Evolutionary conservation across 2,329 filamentous ascomycete genomes (phyloP), one percentile per base, ranked within the genome.

Genomic region (Aspergillus vadensis): DNA sequence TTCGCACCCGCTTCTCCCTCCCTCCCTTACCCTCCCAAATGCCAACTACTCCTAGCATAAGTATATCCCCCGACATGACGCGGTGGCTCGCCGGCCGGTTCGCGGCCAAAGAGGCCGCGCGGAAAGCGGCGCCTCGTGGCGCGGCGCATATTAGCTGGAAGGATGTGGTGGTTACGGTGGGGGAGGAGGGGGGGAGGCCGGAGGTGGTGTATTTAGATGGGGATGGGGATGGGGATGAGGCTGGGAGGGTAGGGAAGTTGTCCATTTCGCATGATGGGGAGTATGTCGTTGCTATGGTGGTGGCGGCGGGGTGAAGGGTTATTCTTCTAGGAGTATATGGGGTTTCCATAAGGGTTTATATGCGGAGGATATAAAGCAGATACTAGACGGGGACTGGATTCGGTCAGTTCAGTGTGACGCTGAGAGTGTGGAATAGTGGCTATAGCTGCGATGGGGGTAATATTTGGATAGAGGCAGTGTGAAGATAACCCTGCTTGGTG

Each of bases 191-290:
- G 54, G 71, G 71, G 1, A 68, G 71, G 55, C 77, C 76, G 56
- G 75, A 78, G 64, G 70, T 79, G 51, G 67, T 79, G 6, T 78
- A 75, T 66, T 55, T 76, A 63, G 67, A 66, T 19, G 61, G 30
- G 12, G 19, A 41, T 8, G 50, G 30, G n/a, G 25, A 38, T 27
- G 25, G 25, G 7, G 36, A 59, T 43, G 23, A 64, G 59, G 12
- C 62, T 43, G 69, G 65, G 52, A 67, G 86, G 65, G 80, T 86
- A 53, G 91, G 88, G 14, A 81, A 85, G 69, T 73, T 97, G 48
- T 94, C 89, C 61, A 96, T 97, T 68, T 95, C 90, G 69, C 93
- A 97, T 73, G 93, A 97, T 74, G 88, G 86, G 2, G 88, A 91
- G 7, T 96, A 92, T 76, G 92, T 92, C 27, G 70, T 80, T 67